These are phyloP conservation scores for Sporodiniella umbellata DNA, from an alignment of 371 early-diverging fungal genomes.

Conservation along the genomic window DNA sequence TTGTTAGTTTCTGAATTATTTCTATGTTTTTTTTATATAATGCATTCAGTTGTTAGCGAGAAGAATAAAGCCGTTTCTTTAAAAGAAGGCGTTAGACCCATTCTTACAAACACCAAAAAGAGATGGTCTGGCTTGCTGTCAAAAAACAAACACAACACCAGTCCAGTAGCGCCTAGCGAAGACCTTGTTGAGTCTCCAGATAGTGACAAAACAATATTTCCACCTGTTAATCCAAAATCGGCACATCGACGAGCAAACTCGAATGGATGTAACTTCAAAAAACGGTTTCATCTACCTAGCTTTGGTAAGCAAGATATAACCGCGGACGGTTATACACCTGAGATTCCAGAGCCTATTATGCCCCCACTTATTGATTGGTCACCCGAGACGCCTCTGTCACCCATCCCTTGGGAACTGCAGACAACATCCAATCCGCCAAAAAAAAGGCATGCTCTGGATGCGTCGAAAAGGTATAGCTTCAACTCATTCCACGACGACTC, in stretches of 20 bases:
- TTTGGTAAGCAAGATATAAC: background rate
- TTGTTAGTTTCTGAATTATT: too few relatives aligned
- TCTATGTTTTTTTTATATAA: too few relatives aligned
- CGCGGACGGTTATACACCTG: background rate
- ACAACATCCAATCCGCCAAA: background rate
- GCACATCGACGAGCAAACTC: background rate
- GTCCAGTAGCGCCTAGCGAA: background rate
- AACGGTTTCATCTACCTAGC: conserved; percentile 6
- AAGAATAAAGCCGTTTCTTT: background rate
- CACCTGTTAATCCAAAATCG: background rate
- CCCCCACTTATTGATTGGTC: conserved; percentile 13
- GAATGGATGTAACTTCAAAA: background rate
- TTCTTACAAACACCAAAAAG: background rate
- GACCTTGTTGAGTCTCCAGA: background rate
- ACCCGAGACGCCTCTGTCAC: conserved; percentile 13
- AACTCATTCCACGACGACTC: background rate
- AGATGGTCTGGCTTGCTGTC: background rate
- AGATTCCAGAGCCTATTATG: conserved; percentile 12
- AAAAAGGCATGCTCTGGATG: conserved; percentile 1
- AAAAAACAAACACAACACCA: background rate
- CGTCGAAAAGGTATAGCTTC: background rate
- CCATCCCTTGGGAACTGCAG: conserved; percentile 14
- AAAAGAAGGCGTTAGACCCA: background rate
- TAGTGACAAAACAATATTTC: background rate
- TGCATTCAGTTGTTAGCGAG: background rate